A percentile compares a stretch with the other conserved stretches of the same genome.
Evolutionary conservation across 1,139 yeast genomes (phyloP).

Genomic region (Candida glucosophila): DNA sequence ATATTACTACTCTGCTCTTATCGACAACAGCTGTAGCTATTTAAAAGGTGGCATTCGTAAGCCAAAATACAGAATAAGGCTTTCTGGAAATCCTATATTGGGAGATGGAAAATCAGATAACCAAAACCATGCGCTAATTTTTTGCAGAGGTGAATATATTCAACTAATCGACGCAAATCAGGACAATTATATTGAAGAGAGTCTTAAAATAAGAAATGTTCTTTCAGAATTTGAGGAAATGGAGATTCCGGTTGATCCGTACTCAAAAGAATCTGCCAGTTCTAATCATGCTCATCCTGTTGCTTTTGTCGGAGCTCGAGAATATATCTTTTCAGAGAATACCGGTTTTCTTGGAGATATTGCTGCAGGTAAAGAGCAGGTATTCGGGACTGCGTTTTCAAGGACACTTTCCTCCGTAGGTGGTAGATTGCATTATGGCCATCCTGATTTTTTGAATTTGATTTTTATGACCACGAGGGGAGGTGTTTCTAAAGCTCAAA

Average conservation of each 20-base stretch:
- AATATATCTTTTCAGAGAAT: conserved; percentile 79
- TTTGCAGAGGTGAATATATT: conserved; percentile 77
- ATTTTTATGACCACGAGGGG: conserved; percentile 88
- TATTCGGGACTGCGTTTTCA: conserved; percentile 85
- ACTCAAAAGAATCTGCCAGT: conserved; percentile 5
- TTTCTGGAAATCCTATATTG: conserved; percentile 80
- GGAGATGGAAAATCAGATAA: conserved; percentile 91
- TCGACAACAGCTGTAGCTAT: conserved; percentile 34
- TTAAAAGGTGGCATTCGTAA: conserved; percentile 28
- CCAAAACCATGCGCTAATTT: conserved; percentile 71
- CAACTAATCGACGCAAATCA: conserved; percentile 87
- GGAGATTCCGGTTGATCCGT: conserved; percentile 34
- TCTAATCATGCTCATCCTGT: conserved; percentile 41
- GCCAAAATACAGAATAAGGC: conserved; percentile 45
- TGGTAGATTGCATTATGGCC: conserved; percentile 85
- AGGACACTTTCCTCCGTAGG: conserved; percentile 81
- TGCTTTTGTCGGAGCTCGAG: conserved; percentile 84
- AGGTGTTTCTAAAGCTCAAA: conserved; percentile 84
- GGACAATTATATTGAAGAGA: conserved; percentile 80
- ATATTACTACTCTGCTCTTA: conserved; percentile 50
- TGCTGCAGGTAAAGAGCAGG: conserved; percentile 91
- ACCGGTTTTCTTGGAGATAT: conserved; percentile 83
- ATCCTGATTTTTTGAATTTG: conserved; percentile 80
- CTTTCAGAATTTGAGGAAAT: conserved; percentile 72
- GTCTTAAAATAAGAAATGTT: conserved; percentile 70